Percentiles rank a stretch among this genome's conserved stretches.
Conservation (phyloP, 164 flowering plant species). For the grape (Vitis vinifera) region DNA sequence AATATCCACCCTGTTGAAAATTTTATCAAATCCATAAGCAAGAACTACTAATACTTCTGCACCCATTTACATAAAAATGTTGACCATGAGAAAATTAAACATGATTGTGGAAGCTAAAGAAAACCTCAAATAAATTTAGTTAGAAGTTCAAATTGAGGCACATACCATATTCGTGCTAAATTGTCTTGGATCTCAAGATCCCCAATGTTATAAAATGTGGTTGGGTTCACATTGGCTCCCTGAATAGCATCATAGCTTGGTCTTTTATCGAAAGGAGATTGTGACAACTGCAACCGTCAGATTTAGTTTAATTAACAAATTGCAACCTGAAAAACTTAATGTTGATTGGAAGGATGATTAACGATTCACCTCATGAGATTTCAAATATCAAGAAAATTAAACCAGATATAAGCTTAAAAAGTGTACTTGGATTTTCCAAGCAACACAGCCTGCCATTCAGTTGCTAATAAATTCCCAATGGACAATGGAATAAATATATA, state of each 20-base stretch:
- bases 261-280: constrained; percentile 72
- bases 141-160: background rate
- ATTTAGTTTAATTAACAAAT: background rate
- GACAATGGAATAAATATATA: background rate
- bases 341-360: too few relatives aligned
- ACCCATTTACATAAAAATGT: background rate
- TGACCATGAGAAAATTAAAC: background rate
- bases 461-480: background rate
- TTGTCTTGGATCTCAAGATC: constrained; percentile 94
- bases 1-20: constrained; percentile 73
- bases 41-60: background rate
- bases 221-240: constrained; percentile 84
- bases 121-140: background rate
- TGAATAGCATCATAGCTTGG: constrained; percentile 88
- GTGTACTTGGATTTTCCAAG: background rate
- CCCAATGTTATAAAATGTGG: constrained; percentile 92
- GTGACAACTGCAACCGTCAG: constrained; percentile 67
- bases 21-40: constrained; percentile 12
- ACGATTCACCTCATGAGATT: too few relatives aligned
- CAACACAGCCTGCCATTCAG: background rate
- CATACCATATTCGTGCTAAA: constrained; percentile 86
- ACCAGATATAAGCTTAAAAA: background rate
- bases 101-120: background rate
- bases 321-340: too few relatives aligned
- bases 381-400: background rate